These are phyloP conservation scores for Neolentinus lepideus DNA, from an alignment of 1,284 basidiomycete species.

Conservation along the genomic window DNA sequence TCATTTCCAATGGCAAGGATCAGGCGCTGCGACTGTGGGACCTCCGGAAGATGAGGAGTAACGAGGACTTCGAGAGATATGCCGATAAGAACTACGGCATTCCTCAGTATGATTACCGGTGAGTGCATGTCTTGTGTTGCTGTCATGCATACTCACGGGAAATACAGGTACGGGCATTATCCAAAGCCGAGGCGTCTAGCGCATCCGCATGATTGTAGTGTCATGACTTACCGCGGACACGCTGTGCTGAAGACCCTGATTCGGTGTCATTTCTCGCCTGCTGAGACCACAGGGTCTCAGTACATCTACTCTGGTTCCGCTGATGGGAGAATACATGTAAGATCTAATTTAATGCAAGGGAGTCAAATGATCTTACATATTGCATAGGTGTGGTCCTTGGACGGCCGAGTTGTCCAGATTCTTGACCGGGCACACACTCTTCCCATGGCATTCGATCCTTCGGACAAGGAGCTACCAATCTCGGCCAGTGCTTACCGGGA, in stretches of 20 bases:
- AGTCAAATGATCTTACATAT: slow-evolving; percentile 7
- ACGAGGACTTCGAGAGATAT: slow-evolving; percentile 59
- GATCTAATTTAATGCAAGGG: slow-evolving; percentile 15
- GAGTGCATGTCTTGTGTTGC: slow-evolving; percentile 12
- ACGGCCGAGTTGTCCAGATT: slow-evolving; percentile 79
- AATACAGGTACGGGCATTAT: slow-evolving; percentile 53
- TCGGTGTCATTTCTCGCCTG: slow-evolving; percentile 91
- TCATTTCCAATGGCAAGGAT: slow-evolving; percentile 97
- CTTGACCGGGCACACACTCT: slow-evolving; percentile 75
- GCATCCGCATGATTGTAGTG: slow-evolving; percentile 85
- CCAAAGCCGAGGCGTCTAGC: slow-evolving; percentile 52
- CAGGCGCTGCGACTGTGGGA: slow-evolving; percentile 73
- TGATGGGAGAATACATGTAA: slow-evolving; percentile 77
- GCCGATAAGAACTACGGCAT: slow-evolving; percentile 51
- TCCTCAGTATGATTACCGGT: slow-evolving; percentile 77
- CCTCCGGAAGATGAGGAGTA: slow-evolving; percentile 85
- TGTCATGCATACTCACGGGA: slow-evolving; percentile 6
- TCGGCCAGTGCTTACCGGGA: slow-evolving; percentile 16
- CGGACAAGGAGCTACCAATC: slow-evolving; percentile 38
- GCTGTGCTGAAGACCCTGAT: slow-evolving; percentile 91
- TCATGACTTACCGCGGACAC: slow-evolving; percentile 96
- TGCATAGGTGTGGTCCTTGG: slow-evolving; percentile 86
- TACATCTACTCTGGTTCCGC: slow-evolving; percentile 93
- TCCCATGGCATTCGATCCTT: slow-evolving; percentile 66
- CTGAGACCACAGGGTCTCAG: slow-evolving; percentile 84